Evolutionary conservation across 305 asterid genomes (phyloP).

Genomic region (Ruellia speciosa): DNA sequence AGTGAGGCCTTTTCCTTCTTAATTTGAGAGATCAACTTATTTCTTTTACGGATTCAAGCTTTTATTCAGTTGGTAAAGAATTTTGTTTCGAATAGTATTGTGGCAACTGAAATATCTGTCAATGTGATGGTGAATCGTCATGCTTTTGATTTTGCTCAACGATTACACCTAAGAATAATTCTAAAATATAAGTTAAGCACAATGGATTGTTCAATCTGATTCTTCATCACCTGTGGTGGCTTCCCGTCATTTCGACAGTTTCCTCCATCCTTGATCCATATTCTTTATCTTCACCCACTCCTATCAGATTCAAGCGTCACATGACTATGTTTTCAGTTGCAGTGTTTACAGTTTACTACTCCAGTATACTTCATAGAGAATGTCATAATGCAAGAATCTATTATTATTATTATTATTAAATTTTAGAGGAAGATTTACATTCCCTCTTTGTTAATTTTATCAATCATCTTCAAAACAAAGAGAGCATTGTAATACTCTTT

Average conservation of each 20-base stretch:
- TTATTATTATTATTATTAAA: neutral
- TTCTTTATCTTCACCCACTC: neutral
- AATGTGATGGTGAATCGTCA: neutral
- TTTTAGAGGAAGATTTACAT: slow-evolving; percentile 6
- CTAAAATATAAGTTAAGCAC: neutral
- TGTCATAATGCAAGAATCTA: neutral
- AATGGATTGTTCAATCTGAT: neutral
- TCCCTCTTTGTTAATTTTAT: neutral
- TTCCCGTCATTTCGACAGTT: neutral
- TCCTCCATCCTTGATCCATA: neutral
- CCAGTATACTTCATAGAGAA: neutral
- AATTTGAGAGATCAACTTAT: neutral
- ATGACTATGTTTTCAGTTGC: neutral
- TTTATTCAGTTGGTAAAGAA: neutral
- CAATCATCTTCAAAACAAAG: neutral
- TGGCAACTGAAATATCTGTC: too few species aligned
- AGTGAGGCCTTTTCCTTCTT: neutral
- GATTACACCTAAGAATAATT: too few species aligned
- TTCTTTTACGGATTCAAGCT: neutral
- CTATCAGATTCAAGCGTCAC: neutral
- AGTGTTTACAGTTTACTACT: neutral
- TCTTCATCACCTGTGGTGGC: neutral
- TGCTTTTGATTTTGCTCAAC: neutral
- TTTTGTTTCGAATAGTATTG: too few species aligned
- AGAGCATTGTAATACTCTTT: neutral